phyloP scores from a whole-genome alignment of 2,329 filamentous ascomycete species.

The Talaromyces pinophilus region DNA sequence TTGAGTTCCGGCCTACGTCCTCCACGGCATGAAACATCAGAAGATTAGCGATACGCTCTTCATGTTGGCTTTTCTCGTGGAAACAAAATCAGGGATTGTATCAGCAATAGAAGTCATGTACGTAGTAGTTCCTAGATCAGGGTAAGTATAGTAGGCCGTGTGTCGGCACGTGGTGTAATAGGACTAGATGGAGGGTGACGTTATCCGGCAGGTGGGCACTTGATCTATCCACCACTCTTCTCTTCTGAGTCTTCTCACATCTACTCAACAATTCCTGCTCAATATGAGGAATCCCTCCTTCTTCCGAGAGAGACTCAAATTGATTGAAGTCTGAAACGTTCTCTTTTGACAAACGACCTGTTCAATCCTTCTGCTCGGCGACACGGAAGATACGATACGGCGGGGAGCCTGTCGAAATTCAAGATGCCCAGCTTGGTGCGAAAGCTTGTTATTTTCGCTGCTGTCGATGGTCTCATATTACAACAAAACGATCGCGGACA shows the following conservation, averaged over 20 bases:
- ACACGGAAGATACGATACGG: background rate
- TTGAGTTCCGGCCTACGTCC: background rate
- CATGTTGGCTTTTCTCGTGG: background rate
- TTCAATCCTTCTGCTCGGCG: background rate
- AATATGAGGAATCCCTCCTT: background rate
- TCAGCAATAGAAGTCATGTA: background rate
- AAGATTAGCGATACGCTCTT: background rate
- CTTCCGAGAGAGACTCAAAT: background rate
- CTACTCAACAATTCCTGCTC: background rate
- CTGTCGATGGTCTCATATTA: slow-evolving; percentile 78
- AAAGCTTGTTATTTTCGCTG: slow-evolving; percentile 77
- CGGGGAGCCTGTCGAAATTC: background rate
- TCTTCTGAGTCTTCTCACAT: too few relatives aligned
- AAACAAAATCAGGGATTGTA: background rate
- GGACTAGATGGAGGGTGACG: slow-evolving; percentile 5
- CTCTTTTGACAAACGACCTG: background rate
- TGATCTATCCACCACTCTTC: background rate
- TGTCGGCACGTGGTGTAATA: background rate
- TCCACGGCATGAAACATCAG: background rate
- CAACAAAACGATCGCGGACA: slow-evolving; percentile 62
- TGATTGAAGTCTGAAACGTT: background rate
- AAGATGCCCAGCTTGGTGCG: slow-evolving; percentile 75
- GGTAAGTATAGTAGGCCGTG: background rate
- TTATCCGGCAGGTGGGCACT: slow-evolving; percentile 12
- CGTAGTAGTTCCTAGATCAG: background rate